A percentile compares a stretch with the other conserved stretches of the same genome.
phyloP scores from a whole-genome alignment of 2,329 filamentous ascomycete genomes.

The Pseudogymnoascus sp. region DNA sequence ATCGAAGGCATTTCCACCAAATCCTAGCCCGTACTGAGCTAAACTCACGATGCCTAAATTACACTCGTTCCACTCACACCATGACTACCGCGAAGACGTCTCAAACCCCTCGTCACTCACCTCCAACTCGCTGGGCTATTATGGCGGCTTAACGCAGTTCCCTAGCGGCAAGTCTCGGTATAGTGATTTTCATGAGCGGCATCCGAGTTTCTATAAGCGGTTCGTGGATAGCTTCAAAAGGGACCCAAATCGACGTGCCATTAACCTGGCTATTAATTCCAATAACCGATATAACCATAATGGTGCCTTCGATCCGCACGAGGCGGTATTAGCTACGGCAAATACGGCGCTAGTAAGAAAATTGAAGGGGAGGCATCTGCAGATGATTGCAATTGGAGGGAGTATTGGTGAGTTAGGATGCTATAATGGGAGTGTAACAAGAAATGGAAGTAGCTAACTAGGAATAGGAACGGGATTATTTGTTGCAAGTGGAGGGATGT shows the following conservation, averaged over 20 bases:
- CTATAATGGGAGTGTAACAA: neutral
- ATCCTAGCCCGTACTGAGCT: too few relatives aligned
- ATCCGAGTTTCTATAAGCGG: neutral
- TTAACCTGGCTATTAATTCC: neutral
- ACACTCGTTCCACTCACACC: too few relatives aligned
- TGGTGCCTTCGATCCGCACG: slow-evolving; percentile 57
- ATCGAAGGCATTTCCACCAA: too few relatives aligned
- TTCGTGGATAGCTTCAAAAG: slow-evolving; percentile 23
- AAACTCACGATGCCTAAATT: too few relatives aligned
- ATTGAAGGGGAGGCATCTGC: slow-evolving; percentile 70
- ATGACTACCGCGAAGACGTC: neutral
- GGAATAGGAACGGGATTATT: slow-evolving; percentile 69
- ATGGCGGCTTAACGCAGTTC: neutral
- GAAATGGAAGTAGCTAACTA: slow-evolving; percentile 4
- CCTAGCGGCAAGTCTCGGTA: neutral
- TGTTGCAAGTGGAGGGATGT: slow-evolving; percentile 68
- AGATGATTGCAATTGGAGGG: slow-evolving; percentile 76
- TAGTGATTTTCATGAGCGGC: neutral
- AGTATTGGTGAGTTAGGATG: slow-evolving; percentile 57
- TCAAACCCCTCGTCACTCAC: neutral
- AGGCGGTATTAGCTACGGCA: slow-evolving; percentile 56
- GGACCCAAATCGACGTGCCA: slow-evolving; percentile 30
- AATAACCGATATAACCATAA: neutral
- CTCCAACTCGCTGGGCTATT: neutral
- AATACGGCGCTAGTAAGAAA: slow-evolving; percentile 67